These are phyloP conservation scores for Oryza officinalis DNA, from an alignment of 176 grass and related monocot species.

Conservation along the genomic window DNA sequence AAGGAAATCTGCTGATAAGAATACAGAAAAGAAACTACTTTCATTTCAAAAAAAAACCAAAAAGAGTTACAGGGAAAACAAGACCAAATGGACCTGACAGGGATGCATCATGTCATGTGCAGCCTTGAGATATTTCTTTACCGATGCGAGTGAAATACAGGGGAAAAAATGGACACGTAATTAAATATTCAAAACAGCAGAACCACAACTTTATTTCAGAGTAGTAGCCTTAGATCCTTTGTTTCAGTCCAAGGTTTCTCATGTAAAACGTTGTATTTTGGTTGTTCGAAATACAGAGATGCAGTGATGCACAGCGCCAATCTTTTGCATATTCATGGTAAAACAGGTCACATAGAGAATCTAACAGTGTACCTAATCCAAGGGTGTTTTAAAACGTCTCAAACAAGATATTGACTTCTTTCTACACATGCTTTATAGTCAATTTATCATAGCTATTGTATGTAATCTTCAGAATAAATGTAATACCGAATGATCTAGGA, in stretches of 20 bases:
- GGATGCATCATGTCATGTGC: not conserved
- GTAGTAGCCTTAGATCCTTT: not conserved
- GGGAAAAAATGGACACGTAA: not conserved
- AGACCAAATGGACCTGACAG: not conserved
- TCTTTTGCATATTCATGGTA: not conserved
- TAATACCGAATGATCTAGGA: conserved; percentile 15
- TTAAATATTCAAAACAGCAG: no score
- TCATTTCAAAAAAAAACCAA: not conserved
- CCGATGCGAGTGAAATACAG: not conserved
- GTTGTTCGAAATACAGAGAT: no score
- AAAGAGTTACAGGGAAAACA: not conserved
- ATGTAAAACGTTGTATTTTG: not conserved
- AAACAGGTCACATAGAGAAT: not conserved
- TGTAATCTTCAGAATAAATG: conserved; percentile 10
- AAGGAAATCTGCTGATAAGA: not conserved
- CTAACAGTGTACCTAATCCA: not conserved
- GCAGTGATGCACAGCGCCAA: not conserved
- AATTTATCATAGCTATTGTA: conserved; percentile 28
- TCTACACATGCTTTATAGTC: conserved; percentile 14
- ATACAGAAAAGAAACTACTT: not conserved
- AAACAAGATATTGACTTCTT: conserved; percentile 7
- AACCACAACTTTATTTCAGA: not conserved
- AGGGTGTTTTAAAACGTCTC: not conserved
- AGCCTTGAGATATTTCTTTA: not conserved
- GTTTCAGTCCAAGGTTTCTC: not conserved